A percentile compares a stretch with the other conserved stretches of the same genome.
Evolutionary conservation across 495 filamentous ascomycete genomes (phyloP).

Genomic region (Sabuloglossum arenarium): DNA sequence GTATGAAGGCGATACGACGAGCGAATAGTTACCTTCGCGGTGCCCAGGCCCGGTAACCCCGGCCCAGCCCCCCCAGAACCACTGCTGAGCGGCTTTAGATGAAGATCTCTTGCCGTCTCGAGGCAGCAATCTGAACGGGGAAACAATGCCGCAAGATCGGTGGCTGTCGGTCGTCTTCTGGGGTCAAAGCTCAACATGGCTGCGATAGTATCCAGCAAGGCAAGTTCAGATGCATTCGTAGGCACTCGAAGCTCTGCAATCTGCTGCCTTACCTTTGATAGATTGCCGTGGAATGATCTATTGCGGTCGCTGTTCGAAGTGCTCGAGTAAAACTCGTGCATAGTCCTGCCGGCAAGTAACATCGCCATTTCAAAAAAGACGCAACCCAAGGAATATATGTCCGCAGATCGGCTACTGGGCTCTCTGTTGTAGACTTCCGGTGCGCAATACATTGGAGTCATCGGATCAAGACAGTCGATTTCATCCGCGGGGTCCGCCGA

Average conservation of each 20-base stretch:
- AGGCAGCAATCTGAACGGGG: background rate
- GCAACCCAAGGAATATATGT: background rate
- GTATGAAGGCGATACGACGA: too few species aligned
- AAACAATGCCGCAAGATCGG: background rate
- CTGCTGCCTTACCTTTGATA: background rate
- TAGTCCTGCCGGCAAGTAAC: background rate
- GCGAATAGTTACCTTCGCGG: too few species aligned
- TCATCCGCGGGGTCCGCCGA: background rate
- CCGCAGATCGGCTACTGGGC: background rate
- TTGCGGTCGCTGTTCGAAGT: background rate
- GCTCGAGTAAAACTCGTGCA: background rate
- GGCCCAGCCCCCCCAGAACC: too few species aligned
- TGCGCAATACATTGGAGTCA: background rate
- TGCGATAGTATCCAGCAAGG: background rate
- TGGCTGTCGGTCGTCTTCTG: background rate
- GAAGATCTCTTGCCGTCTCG: background rate
- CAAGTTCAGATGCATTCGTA: background rate
- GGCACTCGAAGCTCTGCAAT: too few species aligned
- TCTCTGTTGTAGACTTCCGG: background rate
- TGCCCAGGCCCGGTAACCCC: too few species aligned
- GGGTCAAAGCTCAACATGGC: background rate
- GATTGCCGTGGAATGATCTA: background rate
- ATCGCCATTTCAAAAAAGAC: background rate
- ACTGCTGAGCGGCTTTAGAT: too few species aligned
- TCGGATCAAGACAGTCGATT: background rate